Conservation (phyloP, 179 eudicot genomes). For the Silene coronaria region DNA sequence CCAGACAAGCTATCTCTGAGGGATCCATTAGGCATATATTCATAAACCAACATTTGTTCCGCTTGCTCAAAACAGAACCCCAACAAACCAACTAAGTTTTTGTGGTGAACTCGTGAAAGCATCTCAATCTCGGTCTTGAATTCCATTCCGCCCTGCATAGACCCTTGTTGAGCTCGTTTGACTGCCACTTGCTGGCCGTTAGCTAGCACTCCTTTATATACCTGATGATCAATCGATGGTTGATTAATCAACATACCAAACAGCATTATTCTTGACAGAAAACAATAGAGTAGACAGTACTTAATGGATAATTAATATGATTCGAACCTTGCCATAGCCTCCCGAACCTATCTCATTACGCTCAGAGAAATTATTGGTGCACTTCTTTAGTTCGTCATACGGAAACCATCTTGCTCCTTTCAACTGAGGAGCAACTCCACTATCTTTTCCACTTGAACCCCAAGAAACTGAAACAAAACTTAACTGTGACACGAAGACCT, state of each 20-base stretch:
- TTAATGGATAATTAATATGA: constrained; percentile 12
- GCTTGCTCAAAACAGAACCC: constrained; percentile 88
- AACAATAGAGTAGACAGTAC: not conserved
- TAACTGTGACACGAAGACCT: not conserved
- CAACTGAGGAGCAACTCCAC: constrained; percentile 77
- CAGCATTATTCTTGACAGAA: not conserved
- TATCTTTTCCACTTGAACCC: constrained; percentile 70
- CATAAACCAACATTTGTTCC: constrained; percentile 83
- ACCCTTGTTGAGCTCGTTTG: constrained; percentile 73
- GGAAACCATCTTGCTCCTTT: constrained; percentile 97
- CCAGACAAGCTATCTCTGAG: constrained; percentile 76
- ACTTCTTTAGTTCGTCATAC: constrained; percentile 80
- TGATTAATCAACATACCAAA: not conserved
- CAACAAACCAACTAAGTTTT: constrained; percentile 69
- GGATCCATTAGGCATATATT: constrained; percentile 76
- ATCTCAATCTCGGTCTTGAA: constrained; percentile 93
- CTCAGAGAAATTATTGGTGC: constrained; percentile 60
- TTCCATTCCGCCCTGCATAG: constrained; percentile 80
- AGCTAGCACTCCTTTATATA: constrained; percentile 59
- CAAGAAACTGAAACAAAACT: constrained; percentile 52
- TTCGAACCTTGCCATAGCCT: constrained; percentile 81
- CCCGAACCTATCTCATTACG: constrained; percentile 79
- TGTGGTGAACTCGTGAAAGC: constrained; percentile 93
- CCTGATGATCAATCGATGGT: constrained; percentile 32
- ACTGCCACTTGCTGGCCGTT: constrained; percentile 71